Base-by-base conservation (phyloP, 2,329 filamentous ascomycete genomes). In the Alternaria novae-zelandiae region DNA sequence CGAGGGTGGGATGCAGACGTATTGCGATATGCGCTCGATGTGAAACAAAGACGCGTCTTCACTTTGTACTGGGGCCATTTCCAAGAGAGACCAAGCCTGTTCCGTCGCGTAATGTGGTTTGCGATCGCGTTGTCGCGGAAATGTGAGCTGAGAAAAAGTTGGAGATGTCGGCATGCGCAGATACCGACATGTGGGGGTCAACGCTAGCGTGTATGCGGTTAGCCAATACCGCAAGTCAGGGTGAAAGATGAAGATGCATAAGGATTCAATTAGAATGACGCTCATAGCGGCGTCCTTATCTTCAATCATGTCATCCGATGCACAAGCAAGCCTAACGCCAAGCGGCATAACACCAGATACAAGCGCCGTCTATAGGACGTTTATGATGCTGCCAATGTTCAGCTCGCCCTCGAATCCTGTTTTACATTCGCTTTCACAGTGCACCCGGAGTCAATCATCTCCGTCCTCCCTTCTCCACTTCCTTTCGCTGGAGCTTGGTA, bases 11-110 rank as follows among this genome's bases (percentile, higher is more conserved):
- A 96, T 84, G 2, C 91, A 88, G 67, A 94, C 86, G 81, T 92
- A 94, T 71, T 97, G 87, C 2, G 94, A 94, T 45, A 93, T 87
- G 21, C 91, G 93, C 74, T 95, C 90, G 26, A 89, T 87, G 77
- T 89, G 89, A 81, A 97, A 95, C 15, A 94, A 69, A 13, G 71
- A 71, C 30, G 28, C 25, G 10, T 67, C 53, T 36, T 56, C 54
- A 8, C 54, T 53, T 55, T 68, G 53, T 61, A 71, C 68, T 25
- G 75, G 74, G 5, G 73, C 73, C 75, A 78, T 79, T 59, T 57
- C 69, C 58, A 12, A 10, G 54, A 21, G 25, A 32, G 25, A 64
- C 7, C 32, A 10, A 28, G 28, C 8, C 5, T 50, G 25, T 26
- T 26, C 21, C 61, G 12, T 49, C 28, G 57, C 41, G 46, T 43